Conservation (phyloP, 768 basidiomycete species). For the Amanita pallidorosea region DNA sequence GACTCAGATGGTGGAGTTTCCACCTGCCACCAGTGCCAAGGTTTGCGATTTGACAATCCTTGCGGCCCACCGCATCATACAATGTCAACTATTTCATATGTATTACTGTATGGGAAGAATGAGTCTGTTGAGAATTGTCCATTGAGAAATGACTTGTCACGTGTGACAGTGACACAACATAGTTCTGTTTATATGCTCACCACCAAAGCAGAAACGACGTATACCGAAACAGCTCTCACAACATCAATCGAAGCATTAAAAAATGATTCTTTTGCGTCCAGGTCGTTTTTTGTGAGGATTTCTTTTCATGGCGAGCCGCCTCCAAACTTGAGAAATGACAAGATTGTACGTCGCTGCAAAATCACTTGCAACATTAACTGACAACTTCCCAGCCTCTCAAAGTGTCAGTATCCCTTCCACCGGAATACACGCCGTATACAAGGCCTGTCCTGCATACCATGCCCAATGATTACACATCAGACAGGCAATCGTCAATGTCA, state of each 20-base stretch:
- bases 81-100: too few relatives aligned
- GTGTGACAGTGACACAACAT: too few relatives aligned
- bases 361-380: neutral
- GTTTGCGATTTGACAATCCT: too few relatives aligned
- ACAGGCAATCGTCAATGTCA: neutral
- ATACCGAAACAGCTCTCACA: neutral
- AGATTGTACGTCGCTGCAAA: neutral
- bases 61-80: too few relatives aligned
- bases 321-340: slow-evolving; percentile 2
- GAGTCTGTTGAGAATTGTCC: too few relatives aligned
- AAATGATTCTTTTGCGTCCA: neutral
- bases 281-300: neutral
- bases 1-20: too few relatives aligned
- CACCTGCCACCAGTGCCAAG: too few relatives aligned
- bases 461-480: neutral
- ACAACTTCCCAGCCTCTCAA: neutral
- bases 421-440: neutral
- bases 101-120: too few relatives aligned
- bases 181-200: too few relatives aligned
- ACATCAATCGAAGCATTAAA: neutral
- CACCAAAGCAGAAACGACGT: too few relatives aligned
- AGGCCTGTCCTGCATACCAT: neutral
- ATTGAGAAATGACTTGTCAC: too few relatives aligned
- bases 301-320: neutral
- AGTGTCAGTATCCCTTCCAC: neutral